Evolutionary conservation across 2,329 filamentous ascomycete species (phyloP).

Genomic region (Diplocarpon rosae): DNA sequence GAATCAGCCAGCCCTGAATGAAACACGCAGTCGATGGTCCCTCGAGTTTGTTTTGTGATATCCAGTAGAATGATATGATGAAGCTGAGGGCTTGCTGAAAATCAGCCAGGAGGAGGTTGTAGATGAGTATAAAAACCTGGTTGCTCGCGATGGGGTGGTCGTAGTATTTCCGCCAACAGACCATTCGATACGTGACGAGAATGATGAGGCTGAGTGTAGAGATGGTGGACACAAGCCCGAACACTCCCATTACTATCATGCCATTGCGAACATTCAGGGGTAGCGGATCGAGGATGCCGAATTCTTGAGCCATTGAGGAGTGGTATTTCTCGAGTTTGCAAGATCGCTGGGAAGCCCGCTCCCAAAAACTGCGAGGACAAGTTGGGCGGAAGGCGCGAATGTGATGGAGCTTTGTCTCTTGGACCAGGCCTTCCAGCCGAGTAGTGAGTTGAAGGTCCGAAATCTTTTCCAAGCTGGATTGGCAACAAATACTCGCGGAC

Average conservation of each 20-base stretch:
- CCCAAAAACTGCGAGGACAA: too few species aligned
- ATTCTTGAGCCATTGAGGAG: not conserved
- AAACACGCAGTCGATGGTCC: conserved; percentile 38
- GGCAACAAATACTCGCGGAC: too few species aligned
- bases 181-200: conserved; percentile 36
- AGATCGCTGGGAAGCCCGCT: not conserved
- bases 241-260: conserved; percentile 53
- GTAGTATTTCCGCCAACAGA: conserved; percentile 30
- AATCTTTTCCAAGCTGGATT: too few species aligned
- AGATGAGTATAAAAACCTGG: conserved; percentile 43
- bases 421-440: too few species aligned
- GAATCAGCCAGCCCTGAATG: conserved; percentile 43
- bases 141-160: conserved; percentile 28
- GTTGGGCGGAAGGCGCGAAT: too few species aligned
- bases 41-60: conserved; percentile 33
- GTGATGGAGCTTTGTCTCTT: too few species aligned
- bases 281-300: conserved; percentile 65
- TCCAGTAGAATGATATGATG: conserved; percentile 38
- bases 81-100: conserved; percentile 27
- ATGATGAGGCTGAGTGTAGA: conserved; percentile 33
- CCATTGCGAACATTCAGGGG: conserved; percentile 81
- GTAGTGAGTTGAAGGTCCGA: too few species aligned
- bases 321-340: not conserved
- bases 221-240: conserved; percentile 37
- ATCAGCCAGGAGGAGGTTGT: conserved; percentile 35